These are phyloP conservation scores for Schizophyllum amplum DNA, from an alignment of 1,284 basidiomycete genomes.

Conservation along the genomic window DNA sequence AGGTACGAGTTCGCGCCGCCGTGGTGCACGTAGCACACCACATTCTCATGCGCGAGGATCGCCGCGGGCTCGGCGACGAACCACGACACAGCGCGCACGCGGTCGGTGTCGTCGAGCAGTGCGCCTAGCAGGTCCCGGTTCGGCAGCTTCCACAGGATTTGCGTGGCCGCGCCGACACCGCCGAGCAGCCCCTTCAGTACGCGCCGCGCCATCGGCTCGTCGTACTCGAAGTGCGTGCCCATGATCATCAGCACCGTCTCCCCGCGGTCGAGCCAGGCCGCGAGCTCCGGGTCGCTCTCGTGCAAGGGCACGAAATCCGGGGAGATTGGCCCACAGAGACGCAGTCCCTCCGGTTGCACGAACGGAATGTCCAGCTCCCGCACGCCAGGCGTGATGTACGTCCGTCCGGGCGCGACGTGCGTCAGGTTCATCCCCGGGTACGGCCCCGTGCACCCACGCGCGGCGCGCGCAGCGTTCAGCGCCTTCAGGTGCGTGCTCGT, in stretches of 20 bases:
- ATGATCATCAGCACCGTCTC: slow-evolving; percentile 11
- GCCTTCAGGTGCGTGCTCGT: no score
- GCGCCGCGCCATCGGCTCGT: slow-evolving; percentile 2
- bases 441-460: background rate
- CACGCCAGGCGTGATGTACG: slow-evolving; percentile 10
- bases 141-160: slow-evolving; percentile 14
- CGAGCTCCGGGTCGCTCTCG: slow-evolving; percentile 7
- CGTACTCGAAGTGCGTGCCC: slow-evolving; percentile 13
- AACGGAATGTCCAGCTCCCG: slow-evolving; percentile 12
- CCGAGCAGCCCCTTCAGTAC: slow-evolving; percentile 3
- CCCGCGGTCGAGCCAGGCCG: slow-evolving; percentile 6
- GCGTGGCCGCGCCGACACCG: background rate
- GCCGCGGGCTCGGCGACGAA: slow-evolving; percentile 7
- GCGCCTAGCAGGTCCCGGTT: slow-evolving; percentile 9
- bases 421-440: background rate
- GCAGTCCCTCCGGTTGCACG: slow-evolving; percentile 5
- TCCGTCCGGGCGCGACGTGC: background rate
- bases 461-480: no score
- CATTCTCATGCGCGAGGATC: slow-evolving; percentile 9
- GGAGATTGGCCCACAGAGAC: slow-evolving; percentile 10
- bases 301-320: slow-evolving; percentile 3
- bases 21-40: slow-evolving; percentile 4
- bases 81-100: slow-evolving; percentile 8
- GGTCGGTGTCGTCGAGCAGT: slow-evolving; percentile 1
- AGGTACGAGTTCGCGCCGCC: no score